phyloP scores from a whole-genome alignment of 163 green algal species.

The Chloromonas sp. region DNA sequence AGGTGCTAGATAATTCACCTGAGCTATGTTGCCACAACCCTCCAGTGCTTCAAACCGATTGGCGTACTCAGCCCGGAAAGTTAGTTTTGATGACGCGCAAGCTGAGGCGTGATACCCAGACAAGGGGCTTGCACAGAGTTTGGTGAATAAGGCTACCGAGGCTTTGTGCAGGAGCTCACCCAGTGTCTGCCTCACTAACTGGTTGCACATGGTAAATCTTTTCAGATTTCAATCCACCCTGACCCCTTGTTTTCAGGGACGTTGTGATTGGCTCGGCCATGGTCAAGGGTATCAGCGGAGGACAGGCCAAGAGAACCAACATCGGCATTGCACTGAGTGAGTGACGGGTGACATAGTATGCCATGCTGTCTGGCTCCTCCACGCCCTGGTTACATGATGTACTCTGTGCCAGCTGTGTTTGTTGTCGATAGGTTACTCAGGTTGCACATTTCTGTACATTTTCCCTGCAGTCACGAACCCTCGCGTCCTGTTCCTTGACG shows the following conservation, averaged over 20 bases:
- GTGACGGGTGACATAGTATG: too few species aligned
- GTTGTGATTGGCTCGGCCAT: constrained; percentile 51
- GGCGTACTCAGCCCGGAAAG: too few species aligned
- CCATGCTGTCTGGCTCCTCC: constrained; percentile 44
- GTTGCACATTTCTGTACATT: constrained; percentile 29
- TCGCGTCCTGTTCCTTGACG: constrained; percentile 61
- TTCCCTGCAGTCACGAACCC: constrained; percentile 59
- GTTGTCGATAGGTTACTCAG: neutral
- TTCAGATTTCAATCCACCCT: neutral
- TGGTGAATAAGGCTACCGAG: too few species aligned
- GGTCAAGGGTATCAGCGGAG: constrained; percentile 58
- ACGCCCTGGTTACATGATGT: constrained; percentile 60
- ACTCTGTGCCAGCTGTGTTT: neutral
- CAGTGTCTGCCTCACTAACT: neutral
- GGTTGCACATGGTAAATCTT: neutral
- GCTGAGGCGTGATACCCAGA: too few species aligned
- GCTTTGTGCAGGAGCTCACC: neutral
- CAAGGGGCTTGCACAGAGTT: too few species aligned
- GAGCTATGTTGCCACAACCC: too few species aligned
- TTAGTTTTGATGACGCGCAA: too few species aligned
- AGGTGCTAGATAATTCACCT: neutral
- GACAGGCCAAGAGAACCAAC: constrained; percentile 64
- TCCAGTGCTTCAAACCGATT: too few species aligned
- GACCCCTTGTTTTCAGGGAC: constrained; percentile 13
- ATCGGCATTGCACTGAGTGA: constrained; percentile 41